Base-by-base conservation (phyloP, 1,139 yeast species). In the Hyphopichia burtonii region DNA sequence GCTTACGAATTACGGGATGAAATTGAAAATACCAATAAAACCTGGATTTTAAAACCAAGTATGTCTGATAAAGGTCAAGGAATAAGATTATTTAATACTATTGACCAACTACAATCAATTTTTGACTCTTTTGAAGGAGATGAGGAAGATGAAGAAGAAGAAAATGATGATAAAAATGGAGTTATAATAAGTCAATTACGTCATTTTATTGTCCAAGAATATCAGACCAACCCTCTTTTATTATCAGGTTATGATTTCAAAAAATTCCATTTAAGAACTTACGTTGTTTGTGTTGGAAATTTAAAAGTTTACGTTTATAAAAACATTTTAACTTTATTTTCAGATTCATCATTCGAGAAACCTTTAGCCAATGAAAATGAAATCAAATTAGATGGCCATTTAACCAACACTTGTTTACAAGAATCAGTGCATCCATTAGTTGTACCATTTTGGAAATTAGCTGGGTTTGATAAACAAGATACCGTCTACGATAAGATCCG, bases 51-150 rank as follows among this genome's bases (percentile, higher is more conserved):
- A 54, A 93, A 93, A 58, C 99, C 99, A 11, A 83, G 96, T 51
- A 90, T 93, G 97, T 86, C 96, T 55, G 99, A 93, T 56, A 84
- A 93, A 58, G 99, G 96, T 10, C 97, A 93, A 60, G 99, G 99
- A 0, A 90, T 93, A 36, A 70, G 96, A 38, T 63, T 93, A 1
- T 93, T 93, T 66, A 74, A 74, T 41, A 83, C 91, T 0, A 71
- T 89, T 28, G 87, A 82, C 11, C 95, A 90, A 52, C 68, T 93
- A 41, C 97, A 91, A 58, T 76, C 65, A 2, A 83, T 91, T 10
- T 93, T 93, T 59, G 86, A 93, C 55, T 82, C 86, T 6, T 89
- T 89, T 62, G 96, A 90, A 52, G 93, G 83, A 49, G 84, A 72
- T 12, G 76, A 66, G 3, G 76, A 71, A 2, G 78, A 72, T 27